phyloP scores from a whole-genome alignment of 495 filamentous ascomycete genomes.

The Penicillium robsamsonii region DNA sequence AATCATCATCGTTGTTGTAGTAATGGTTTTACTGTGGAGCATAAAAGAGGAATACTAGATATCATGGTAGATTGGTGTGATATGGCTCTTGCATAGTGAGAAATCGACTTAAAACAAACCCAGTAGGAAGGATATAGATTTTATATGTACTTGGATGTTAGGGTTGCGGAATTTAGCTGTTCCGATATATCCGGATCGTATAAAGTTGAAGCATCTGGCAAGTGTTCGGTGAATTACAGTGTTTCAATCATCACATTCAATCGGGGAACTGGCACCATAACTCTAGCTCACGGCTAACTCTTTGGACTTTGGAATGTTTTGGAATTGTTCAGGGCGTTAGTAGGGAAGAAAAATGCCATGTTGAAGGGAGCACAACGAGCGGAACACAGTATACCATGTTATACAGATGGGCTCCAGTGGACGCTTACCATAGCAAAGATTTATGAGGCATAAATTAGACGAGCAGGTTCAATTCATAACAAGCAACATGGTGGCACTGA shows the following conservation, averaged over 20 bases:
- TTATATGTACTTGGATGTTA: background rate
- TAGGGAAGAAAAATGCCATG: background rate
- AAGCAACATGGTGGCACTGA: background rate
- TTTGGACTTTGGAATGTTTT: background rate
- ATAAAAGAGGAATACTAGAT: background rate
- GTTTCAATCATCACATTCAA: background rate
- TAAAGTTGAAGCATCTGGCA: background rate
- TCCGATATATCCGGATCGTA: background rate
- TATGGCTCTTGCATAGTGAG: background rate
- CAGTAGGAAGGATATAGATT: background rate
- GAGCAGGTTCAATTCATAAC: background rate
- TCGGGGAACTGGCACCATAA: background rate
- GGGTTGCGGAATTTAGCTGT: background rate
- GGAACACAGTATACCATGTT: background rate
- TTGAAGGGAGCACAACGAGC: background rate
- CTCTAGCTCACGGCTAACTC: background rate
- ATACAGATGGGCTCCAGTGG: background rate
- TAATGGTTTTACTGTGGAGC: background rate
- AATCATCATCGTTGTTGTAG: background rate
- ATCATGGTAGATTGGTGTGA: background rate
- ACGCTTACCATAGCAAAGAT: background rate
- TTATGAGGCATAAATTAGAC: background rate
- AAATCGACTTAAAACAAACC: background rate
- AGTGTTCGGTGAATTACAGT: background rate
- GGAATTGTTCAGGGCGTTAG: background rate